Evolutionary conservation across 2,329 filamentous ascomycete species (phyloP).

Genomic region (Trichoderma sp.): DNA sequence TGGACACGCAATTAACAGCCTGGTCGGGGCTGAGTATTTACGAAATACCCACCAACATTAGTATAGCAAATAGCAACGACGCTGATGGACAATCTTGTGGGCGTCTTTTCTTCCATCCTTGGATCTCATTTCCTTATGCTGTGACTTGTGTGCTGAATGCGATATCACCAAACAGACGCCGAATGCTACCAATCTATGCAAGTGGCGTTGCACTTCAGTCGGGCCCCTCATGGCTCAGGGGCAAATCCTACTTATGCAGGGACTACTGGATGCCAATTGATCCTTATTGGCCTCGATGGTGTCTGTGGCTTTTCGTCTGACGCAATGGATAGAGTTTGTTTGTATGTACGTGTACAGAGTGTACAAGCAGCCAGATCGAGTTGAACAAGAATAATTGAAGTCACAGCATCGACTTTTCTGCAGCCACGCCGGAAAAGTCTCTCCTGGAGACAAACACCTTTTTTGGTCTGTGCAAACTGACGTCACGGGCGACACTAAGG

Average conservation of each 20-base stretch:
- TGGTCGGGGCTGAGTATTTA: background rate
- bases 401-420: background rate
- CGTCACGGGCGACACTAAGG: slow-evolving; percentile 9
- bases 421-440: background rate
- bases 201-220: background rate
- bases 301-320: background rate
- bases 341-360: background rate
- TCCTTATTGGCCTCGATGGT: background rate
- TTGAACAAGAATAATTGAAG: background rate
- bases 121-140: background rate
- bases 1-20: background rate
- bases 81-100: background rate
- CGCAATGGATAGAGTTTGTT: background rate
- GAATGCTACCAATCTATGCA: background rate
- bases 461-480: background rate
- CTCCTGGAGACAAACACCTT: background rate
- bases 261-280: background rate
- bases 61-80: background rate
- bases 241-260: slow-evolving; percentile 1
- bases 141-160: background rate
- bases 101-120: background rate
- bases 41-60: background rate
- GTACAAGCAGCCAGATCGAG: background rate
- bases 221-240: background rate
- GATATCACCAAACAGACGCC: background rate